Evolutionary conservation across 495 filamentous ascomycete genomes (phyloP).

Genomic region (Xylaria cubensis): DNA sequence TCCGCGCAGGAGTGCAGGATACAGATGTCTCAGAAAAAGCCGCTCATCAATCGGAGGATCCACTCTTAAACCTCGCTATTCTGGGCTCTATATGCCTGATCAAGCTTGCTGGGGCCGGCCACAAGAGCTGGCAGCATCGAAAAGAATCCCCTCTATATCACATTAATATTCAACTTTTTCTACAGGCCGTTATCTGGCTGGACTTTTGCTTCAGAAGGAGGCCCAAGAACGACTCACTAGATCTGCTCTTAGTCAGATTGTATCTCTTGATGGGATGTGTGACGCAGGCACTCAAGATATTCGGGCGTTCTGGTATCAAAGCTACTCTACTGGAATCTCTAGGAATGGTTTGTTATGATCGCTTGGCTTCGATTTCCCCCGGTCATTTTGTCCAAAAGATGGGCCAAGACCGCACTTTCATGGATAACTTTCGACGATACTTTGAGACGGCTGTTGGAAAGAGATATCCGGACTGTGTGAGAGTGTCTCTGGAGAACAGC

Average conservation of each 20-base stretch:
- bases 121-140: background rate
- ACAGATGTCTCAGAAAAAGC: conserved; percentile 26
- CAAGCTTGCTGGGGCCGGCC: conserved; percentile 49
- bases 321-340: conserved; percentile 57
- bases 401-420: conserved; percentile 23
- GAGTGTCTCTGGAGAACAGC: conserved; percentile 51
- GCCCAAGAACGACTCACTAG: conserved; percentile 46
- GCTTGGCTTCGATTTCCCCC: conserved; percentile 59
- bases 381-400: conserved; percentile 41
- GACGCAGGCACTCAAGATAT: conserved; percentile 49
- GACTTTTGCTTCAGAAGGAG: conserved; percentile 50
- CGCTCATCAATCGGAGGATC: conserved; percentile 42
- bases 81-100: conserved; percentile 53
- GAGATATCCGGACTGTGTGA: conserved; percentile 47
- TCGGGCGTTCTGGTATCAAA: conserved; percentile 55
- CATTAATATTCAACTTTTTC: conserved; percentile 41
- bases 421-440: conserved; percentile 43
- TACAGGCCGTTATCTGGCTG: conserved; percentile 55
- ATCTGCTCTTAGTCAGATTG: conserved; percentile 53
- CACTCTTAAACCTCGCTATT: conserved; percentile 51
- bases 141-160: conserved; percentile 39
- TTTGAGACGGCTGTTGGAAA: conserved; percentile 44
- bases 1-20: conserved; percentile 39
- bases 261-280: conserved; percentile 54
- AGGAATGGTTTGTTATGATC: conserved; percentile 54